These are phyloP conservation scores for Quercus rubra DNA, from an alignment of 306 rosid species.

Conservation along the genomic window DNA sequence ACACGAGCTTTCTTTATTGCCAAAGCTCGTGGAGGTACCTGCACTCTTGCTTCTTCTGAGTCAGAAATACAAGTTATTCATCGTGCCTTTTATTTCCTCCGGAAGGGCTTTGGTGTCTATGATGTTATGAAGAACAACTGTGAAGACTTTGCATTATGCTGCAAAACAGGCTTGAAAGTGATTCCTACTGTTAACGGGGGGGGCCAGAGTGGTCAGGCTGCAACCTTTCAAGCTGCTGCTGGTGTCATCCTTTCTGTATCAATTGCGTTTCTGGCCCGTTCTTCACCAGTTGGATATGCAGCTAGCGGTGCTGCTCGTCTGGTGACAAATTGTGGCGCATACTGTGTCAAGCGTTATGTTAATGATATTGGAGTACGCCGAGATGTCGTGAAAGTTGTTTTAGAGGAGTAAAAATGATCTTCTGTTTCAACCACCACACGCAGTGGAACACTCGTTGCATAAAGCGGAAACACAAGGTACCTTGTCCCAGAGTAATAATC, in stretches of 20 bases:
- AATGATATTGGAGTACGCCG: constrained; percentile 56
- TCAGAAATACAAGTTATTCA: constrained; percentile 35
- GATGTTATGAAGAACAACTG: constrained; percentile 62
- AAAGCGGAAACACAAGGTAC: no score
- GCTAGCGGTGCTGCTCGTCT: constrained; percentile 12
- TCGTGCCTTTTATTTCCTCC: constrained; percentile 55
- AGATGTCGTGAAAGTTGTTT: constrained; percentile 29
- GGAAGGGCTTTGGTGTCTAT: constrained; percentile 64
- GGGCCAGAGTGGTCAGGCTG: constrained; percentile 65
- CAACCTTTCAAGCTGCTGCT: constrained; percentile 48
- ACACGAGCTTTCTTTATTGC: constrained; percentile 41
- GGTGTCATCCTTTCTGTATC: not conserved
- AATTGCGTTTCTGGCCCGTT: not conserved
- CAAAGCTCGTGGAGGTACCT: constrained; percentile 72
- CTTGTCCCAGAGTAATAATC: not conserved
- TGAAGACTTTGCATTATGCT: constrained; percentile 79
- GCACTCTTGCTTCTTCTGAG: constrained; percentile 59
- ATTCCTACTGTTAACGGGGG: not conserved
- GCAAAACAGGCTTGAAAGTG: constrained; percentile 70
- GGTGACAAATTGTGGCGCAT: constrained; percentile 28
- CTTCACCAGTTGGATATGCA: constrained; percentile 26
- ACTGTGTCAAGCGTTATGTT: constrained; percentile 35
- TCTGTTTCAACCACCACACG: no score
- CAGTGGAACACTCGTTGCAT: no score
- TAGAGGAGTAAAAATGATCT: no score